These are phyloP conservation scores for Dactylellina drechsleri DNA, from an alignment of 2,329 filamentous ascomycete species.

Conservation along the genomic window DNA sequence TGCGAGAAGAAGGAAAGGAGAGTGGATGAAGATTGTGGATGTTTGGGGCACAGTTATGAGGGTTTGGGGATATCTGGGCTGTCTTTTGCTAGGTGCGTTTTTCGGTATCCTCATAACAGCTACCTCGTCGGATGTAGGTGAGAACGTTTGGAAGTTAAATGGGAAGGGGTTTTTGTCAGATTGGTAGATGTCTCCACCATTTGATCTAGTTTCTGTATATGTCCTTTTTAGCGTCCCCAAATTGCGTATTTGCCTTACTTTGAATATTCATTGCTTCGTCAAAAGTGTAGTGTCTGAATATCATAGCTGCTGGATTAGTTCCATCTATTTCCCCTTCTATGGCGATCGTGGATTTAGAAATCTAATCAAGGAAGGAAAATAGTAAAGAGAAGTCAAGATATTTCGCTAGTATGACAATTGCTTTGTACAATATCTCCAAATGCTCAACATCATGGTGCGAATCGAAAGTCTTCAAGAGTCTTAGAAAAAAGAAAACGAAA, in stretches of 20 bases:
- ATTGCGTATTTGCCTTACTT: background rate
- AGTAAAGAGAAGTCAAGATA: conserved; percentile 7
- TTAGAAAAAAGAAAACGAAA: conserved; percentile 2
- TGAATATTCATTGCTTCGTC: background rate
- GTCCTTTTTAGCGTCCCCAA: background rate
- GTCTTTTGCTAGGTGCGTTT: conserved; percentile 34
- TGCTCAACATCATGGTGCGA: conserved; percentile 16
- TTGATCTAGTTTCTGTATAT: conserved; percentile 3
- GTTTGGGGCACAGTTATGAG: conserved; percentile 21
- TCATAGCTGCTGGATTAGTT: too few relatives aligned
- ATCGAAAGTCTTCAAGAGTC: background rate
- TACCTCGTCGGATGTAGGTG: background rate
- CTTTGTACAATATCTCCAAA: conserved; percentile 44
- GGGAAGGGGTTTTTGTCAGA: conserved; percentile 36
- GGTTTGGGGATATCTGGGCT: conserved; percentile 36
- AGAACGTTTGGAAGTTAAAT: conserved; percentile 25
- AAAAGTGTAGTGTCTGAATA: background rate
- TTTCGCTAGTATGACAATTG: conserved; percentile 43
- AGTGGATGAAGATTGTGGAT: conserved; percentile 61
- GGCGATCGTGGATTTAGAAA: too few relatives aligned
- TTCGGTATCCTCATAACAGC: conserved; percentile 24
- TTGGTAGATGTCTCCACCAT: conserved; percentile 15
- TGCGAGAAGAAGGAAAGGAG: conserved; percentile 66
- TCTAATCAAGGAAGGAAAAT: too few relatives aligned
- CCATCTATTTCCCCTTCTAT: too few relatives aligned